Base-by-base conservation (phyloP, 2,329 filamentous ascomycete species). In the Lecanicillium sp. region DNA sequence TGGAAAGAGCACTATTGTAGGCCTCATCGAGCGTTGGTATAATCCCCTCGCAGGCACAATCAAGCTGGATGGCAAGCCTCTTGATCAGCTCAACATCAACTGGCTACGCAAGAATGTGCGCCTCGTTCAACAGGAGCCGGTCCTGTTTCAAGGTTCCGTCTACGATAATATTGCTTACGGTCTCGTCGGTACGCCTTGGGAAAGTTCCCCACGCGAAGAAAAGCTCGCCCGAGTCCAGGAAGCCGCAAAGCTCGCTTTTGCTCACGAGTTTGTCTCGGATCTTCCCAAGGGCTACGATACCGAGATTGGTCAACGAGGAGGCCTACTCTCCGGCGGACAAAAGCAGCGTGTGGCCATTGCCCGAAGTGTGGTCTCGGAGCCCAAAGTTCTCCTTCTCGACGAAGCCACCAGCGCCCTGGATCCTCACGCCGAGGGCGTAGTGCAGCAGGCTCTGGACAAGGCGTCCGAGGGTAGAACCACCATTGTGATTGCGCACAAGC, bases 281-380 rank as follows among this genome's bases (percentile, higher is more conserved):
- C 57, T 75, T 0, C 70, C 72, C 2, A 45, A 61, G 42, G 72
- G 57, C 4, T 64, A 65, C 47, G 64, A 72, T 2, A 80, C 79
- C 0, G 60, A 67, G 7, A 74, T 83, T 7, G 80, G 80, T 5
- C 74, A 81, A 47, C 68, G 71, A 10, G 80, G 79, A 2, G 72
- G 77, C 27, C 73, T 79, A 37, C 61, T 84, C 1, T 80, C 74
- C n/a, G 79, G 79, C 17, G 79, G 79, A 3, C 79, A 84, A 49
- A 68, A 77, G 28, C 79, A 84, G 49, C 68, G 79, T 13, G 65
- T 84, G 11, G 74, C 78, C 1, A 83, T 84, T 41, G 79, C 79
- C 3, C 67, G 79, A 18, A 75, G 72, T 31, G 77, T 84, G 37
- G 63, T 83, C 19, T 72, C 74, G 15, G 60, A 76, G 31, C 78